Evolutionary conservation across 2,329 filamentous ascomycete species (phyloP).

Genomic region (Eutypella sp.): DNA sequence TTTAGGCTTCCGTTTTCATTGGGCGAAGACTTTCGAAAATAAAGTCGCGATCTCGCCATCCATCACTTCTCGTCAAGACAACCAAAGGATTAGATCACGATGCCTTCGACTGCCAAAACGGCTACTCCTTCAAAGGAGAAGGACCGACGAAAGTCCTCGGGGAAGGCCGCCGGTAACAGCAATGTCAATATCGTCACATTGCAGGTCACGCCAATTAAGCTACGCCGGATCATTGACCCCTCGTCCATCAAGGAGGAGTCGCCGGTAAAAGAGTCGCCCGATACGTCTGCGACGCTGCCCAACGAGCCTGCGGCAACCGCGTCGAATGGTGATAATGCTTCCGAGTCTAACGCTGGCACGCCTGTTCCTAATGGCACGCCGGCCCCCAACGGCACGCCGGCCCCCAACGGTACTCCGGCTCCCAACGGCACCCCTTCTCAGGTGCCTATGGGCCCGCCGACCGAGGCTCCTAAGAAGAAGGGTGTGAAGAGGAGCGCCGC

Average conservation of each 20-base stretch:
- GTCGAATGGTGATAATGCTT: conserved; percentile 50
- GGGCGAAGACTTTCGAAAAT: conserved; percentile 3
- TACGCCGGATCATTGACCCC: conserved; percentile 46
- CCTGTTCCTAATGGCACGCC: conserved; percentile 53
- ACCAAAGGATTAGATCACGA: conserved; percentile 15
- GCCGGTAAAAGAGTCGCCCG: conserved; percentile 42
- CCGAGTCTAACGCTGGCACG: conserved; percentile 56
- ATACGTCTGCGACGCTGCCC: conserved; percentile 35
- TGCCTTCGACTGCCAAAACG: conserved; percentile 33
- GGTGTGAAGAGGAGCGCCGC: conserved; percentile 65
- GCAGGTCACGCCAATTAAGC: conserved; percentile 43
- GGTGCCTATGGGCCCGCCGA: conserved; percentile 54
- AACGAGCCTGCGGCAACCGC: conserved; percentile 29
- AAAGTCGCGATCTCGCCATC: neutral
- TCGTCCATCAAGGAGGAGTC: conserved; percentile 39
- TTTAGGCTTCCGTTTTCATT: no score
- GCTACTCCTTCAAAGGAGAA: conserved; percentile 36
- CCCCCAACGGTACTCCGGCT: no score
- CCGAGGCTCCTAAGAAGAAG: conserved; percentile 67
- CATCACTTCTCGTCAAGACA: conserved; percentile 2
- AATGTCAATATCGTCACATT: conserved; percentile 44
- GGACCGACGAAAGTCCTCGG: conserved; percentile 39
- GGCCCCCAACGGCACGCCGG: conserved; percentile 54
- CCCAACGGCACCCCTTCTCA: conserved; percentile 52
- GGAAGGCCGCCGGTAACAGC: no score